Base-by-base conservation (phyloP, 495 filamentous ascomycete species). In the Acidomyces sp. region DNA sequence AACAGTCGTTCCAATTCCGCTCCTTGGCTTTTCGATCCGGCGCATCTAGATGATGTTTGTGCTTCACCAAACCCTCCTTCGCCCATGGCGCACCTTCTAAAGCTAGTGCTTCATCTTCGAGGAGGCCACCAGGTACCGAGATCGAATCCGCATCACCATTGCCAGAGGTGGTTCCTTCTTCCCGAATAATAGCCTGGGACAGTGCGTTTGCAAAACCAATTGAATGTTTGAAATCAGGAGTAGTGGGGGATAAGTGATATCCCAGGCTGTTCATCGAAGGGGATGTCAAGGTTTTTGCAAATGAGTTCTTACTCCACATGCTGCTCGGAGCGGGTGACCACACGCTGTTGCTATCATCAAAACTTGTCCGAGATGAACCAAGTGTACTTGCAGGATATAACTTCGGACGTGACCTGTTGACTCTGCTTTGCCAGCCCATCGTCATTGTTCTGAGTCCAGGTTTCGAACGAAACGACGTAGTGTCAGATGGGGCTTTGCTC, bases 121-220 rank as follows among this genome's bases (percentile, higher is more conserved):
- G 71, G 13, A 92, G 68, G 19, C 71, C 69, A 28, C 68, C 44
- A 6, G 40, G 37, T 6, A 45, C 40, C 7, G 38, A 36, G 25
- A 54, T 48, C 12, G 46, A 54, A 11, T 61, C 58, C 20, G 59
- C 49, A 13, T 42, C 51, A 52, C 72, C 64, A 48, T 62, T 52
- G 54, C 68, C 59, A 7, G 17, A 27, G 3, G 41, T 37, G 5
- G 75, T 68, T 30, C 72, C 69, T 51, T 96, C 90, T 54, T 95
- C 92, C 16, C 92, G 78, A 45, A 93, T 93, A 51, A 96, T 97
- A 13, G 90, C 90, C 42, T 63, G 92, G 48, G 83, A 93, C 2
- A 99, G 71, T 12, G 90, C 90, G 61, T 93, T 96, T 27, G 92
- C 90, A 55, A 99, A 99, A 0, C 90, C 90, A 53, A 99, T 93